Evolutionary conservation across 2,329 filamentous ascomycete genomes (phyloP).

Genomic region (Paecilomyces niveus): DNA sequence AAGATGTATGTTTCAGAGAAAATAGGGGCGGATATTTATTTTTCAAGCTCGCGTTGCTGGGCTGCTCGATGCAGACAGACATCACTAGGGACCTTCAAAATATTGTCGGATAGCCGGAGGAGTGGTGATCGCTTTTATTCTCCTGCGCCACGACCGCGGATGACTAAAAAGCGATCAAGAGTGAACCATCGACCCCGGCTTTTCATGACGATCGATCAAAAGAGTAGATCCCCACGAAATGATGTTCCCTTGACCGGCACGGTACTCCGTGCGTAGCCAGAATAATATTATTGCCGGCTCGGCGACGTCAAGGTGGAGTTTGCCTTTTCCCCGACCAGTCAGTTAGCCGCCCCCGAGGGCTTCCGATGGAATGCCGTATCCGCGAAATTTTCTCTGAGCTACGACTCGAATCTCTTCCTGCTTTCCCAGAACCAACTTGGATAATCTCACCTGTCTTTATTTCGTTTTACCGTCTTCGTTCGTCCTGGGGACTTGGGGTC

Average conservation of each 20-base stretch:
- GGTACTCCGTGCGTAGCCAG: no score
- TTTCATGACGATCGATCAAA: not conserved
- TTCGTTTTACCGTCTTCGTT: conserved; percentile 9
- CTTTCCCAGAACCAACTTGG: conserved; percentile 7
- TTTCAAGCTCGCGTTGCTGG: no score
- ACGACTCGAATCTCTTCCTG: conserved; percentile 15
- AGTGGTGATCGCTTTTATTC: no score
- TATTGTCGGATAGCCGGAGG: no score
- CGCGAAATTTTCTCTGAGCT: conserved; percentile 35
- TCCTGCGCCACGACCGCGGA: not conserved
- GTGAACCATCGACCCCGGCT: not conserved
- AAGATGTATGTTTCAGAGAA: not conserved
- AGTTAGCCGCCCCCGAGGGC: conserved; percentile 21
- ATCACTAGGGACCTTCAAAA: no score
- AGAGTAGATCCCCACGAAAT: not conserved
- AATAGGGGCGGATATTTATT: no score
- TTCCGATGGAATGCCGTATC: conserved; percentile 35
- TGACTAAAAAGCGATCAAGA: not conserved
- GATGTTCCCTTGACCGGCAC: no score
- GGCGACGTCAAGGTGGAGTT: not conserved
- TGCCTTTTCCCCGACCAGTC: conserved; percentile 19
- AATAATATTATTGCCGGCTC: not conserved
- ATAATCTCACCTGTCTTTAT: conserved; percentile 19
- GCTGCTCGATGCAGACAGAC: no score
- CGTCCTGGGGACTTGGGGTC: conserved; percentile 4